phyloP scores from a whole-genome alignment of 2,329 filamentous ascomycete genomes.

The Didymella pinodella region DNA sequence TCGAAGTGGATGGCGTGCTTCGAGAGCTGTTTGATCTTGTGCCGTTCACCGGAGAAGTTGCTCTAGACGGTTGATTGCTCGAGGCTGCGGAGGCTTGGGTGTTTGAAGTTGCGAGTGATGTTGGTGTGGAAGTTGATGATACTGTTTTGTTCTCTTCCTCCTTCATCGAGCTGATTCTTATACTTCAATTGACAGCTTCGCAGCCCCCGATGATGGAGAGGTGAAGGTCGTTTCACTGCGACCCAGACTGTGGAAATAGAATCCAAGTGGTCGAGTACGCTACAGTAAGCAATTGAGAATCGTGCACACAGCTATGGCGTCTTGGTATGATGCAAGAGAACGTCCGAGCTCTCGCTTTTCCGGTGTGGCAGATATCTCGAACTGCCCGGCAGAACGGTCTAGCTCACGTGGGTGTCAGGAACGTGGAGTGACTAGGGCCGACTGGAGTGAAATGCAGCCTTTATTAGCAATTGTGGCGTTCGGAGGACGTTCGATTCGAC shows the following conservation, averaged over 20 bases:
- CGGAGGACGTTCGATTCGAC: slow-evolving; percentile 25
- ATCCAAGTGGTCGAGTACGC: slow-evolving; percentile 28
- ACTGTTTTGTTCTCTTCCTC: neutral
- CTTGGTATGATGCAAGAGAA: slow-evolving; percentile 29
- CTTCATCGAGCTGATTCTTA: slow-evolving; percentile 25
- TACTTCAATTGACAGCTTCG: slow-evolving; percentile 26
- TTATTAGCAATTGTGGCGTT: slow-evolving; percentile 44
- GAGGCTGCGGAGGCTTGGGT: neutral
- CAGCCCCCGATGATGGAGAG: slow-evolving; percentile 23
- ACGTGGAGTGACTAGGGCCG: slow-evolving; percentile 28
- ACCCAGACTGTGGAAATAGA: slow-evolving; percentile 37
- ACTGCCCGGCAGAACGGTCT: slow-evolving; percentile 15
- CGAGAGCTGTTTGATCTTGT: slow-evolving; percentile 21
- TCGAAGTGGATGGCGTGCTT: slow-evolving; percentile 21
- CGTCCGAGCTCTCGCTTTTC: slow-evolving; percentile 32
- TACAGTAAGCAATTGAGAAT: slow-evolving; percentile 40
- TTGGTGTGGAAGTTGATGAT: slow-evolving; percentile 14
- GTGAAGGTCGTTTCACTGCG: slow-evolving; percentile 23
- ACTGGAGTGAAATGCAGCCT: slow-evolving; percentile 28
- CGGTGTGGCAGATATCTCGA: neutral
- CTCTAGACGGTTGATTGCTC: slow-evolving; percentile 25
- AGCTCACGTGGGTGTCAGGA: slow-evolving; percentile 15
- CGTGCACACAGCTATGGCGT: slow-evolving; percentile 30
- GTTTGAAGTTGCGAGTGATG: neutral
- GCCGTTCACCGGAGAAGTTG: slow-evolving; percentile 37